Evolutionary conservation across 2,329 filamentous ascomycete species (phyloP).

Genomic region (Penicillium psychrosexuale): DNA sequence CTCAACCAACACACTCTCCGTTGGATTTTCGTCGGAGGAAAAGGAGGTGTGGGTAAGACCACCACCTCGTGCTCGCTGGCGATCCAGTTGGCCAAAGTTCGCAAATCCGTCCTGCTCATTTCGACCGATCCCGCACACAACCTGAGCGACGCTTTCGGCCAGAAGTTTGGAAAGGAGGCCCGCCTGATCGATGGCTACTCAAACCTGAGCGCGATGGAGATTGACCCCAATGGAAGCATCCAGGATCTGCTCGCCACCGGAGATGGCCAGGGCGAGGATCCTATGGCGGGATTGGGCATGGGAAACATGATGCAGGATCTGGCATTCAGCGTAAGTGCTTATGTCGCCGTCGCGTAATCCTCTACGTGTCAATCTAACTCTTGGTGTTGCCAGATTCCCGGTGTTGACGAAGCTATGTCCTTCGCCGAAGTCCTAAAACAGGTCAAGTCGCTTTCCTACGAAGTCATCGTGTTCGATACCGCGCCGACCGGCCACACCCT

Average conservation of each 20-base stretch:
- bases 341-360: background rate
- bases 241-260: constrained; percentile 87
- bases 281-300: constrained; percentile 68
- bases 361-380: constrained; percentile 10
- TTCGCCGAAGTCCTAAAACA: constrained; percentile 99
- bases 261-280: constrained; percentile 58
- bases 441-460: constrained; percentile 97
- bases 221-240: constrained; percentile 96
- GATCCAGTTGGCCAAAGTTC: constrained; percentile 92
- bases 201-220: constrained; percentile 97
- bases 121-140: constrained; percentile 98
- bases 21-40: constrained; percentile 99
- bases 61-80: constrained; percentile 98
- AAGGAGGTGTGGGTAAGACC: constrained; percentile 97
- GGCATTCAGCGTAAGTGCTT: constrained; percentile 74
- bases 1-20: constrained; percentile 92
- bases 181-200: constrained; percentile 86
- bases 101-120: constrained; percentile 94
- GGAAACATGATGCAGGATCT: constrained; percentile 99
- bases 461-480: constrained; percentile 98
- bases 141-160: constrained; percentile 92
- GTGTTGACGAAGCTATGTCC: constrained; percentile 99
- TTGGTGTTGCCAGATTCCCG: constrained; percentile 68
- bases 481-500: constrained; percentile 97
- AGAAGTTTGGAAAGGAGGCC: constrained; percentile 99